These are phyloP conservation scores for Dothiorella sarmentorum DNA, from an alignment of 2,329 filamentous ascomycete species.

Conservation along the genomic window DNA sequence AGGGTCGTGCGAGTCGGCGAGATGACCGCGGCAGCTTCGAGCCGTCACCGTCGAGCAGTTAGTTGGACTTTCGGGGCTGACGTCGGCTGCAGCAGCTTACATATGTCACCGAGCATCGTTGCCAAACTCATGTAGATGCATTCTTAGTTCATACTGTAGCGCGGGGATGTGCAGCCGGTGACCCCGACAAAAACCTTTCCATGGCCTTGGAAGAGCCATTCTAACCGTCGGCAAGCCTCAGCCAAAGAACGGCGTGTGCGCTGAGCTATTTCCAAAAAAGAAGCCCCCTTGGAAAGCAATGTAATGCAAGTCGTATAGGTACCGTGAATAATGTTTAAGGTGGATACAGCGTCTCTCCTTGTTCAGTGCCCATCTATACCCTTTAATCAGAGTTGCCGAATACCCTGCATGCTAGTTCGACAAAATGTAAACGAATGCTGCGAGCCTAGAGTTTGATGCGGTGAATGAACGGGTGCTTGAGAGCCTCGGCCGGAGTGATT, in stretches of 20 bases:
- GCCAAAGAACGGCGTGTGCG: background rate
- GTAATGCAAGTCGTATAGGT: background rate
- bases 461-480: conserved; percentile 81
- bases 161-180: background rate
- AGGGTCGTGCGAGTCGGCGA: background rate
- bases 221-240: background rate
- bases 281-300: background rate
- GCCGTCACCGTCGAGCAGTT: no score
- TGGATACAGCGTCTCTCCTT: background rate
- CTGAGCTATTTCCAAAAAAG: background rate
- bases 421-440: background rate
- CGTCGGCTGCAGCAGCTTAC: background rate
- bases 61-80: no score
- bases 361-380: background rate
- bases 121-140: background rate
- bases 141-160: background rate
- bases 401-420: background rate
- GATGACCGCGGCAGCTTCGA: background rate
- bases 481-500: conserved; percentile 78
- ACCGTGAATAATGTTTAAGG: background rate
- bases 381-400: background rate
- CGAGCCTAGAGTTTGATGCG: conserved; percentile 3
- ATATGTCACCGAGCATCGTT: background rate
- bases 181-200: background rate
- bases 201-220: background rate